Evolutionary conservation across 148 eudicot species (phyloP).

Genomic region (Talinum fruticosum): DNA sequence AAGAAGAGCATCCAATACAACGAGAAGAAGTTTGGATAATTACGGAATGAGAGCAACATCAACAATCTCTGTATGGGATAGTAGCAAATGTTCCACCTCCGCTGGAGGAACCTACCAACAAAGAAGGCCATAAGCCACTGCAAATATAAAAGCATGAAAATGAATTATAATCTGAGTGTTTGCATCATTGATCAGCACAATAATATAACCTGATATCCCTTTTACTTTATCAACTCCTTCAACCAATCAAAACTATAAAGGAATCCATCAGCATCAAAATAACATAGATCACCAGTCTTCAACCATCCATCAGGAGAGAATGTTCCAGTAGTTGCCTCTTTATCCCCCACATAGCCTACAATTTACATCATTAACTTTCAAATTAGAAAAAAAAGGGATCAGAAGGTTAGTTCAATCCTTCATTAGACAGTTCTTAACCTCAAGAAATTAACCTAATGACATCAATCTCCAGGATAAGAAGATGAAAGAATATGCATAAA

Average conservation of each 20-base stretch:
- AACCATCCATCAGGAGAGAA: slow-evolving; percentile 86
- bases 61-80: slow-evolving; percentile 65
- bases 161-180: background rate
- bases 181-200: background rate
- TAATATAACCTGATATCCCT: slow-evolving; percentile 88
- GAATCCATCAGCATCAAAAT: slow-evolving; percentile 73
- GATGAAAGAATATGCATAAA: background rate
- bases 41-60: slow-evolving; percentile 97
- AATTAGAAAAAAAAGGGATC: background rate
- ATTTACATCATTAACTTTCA: background rate
- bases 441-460: background rate
- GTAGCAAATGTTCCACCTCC: slow-evolving; percentile 73
- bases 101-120: slow-evolving; percentile 90
- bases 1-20: background rate
- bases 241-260: slow-evolving; percentile 72
- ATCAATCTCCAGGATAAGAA: slow-evolving; percentile 5
- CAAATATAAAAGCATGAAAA: background rate
- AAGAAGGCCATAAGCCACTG: background rate
- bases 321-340: slow-evolving; percentile 65
- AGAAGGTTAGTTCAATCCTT: background rate
- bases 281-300: slow-evolving; percentile 91
- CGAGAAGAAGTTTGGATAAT: slow-evolving; percentile 9
- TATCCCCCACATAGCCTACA: slow-evolving; percentile 85
- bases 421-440: background rate
- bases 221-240: slow-evolving; percentile 91